Base-by-base conservation (phyloP, 2,329 filamentous ascomycete species). In the Colletotrichum godetiae region DNA sequence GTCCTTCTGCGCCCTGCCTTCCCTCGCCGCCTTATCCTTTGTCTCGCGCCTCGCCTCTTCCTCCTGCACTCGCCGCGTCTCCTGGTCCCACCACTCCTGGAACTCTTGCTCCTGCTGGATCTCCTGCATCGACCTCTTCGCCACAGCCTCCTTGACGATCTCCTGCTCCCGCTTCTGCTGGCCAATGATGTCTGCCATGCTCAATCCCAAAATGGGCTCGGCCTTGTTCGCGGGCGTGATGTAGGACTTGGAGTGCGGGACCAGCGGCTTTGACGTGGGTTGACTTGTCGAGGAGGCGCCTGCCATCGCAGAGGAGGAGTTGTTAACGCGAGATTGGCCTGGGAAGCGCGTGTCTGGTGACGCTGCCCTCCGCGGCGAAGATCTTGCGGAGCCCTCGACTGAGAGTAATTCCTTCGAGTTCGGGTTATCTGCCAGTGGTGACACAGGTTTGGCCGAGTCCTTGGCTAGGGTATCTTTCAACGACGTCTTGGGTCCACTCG, bases 51-150 rank as follows among this genome's bases (percentile, higher is more conserved):
- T 79, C 3, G 87, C 86, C 74, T 90, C 89, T 74, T 91, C 91
- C 76, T 92, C 90, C 75, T 92, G 92, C 49, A 93, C 90, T 33
- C 93, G 88, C 73, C 88, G 88, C 78, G 92, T 95, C 82, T 98
- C 95, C 75, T 93, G 92, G 76, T 97, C 94, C 95, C 95, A 98
- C 95, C 95, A 98, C 80, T 97, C 92, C 80, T 98, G 94, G 80
- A 99, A 99, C 64, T 95, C 95, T 80, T 99, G 97, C 82, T 99
- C 97, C 76, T 97, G 92, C 81, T 99, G 97, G 72, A 99, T 99
- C 75, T 98, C 97, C 79, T 97, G 92, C 35, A 99, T 85, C 75
- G 94, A 97, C 68, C 96, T 90, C 83, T 97, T 98, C 2, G 95
- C 94, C 12, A 92, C 92, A 0, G 95, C 94, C 80, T 98, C 95